Evolutionary conservation across 78 protist genomes (phyloP), one percentile per base, ranked within the genome.

Genomic region (Chrysochromulina parva): DNA sequence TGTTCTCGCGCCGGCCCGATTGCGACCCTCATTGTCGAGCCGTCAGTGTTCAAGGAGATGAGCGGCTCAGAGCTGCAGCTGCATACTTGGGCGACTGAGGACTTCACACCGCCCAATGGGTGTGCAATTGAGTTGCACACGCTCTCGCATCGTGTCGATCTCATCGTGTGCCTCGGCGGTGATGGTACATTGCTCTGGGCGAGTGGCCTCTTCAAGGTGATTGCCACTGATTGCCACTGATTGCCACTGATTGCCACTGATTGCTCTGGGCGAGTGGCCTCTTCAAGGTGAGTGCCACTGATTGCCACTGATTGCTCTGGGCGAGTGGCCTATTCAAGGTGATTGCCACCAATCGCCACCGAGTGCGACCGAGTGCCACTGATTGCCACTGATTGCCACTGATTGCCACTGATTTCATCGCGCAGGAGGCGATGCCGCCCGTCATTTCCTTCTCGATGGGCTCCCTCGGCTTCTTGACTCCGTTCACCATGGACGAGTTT

Each of bases 111-210:
- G n/a, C n/a, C n/a, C n/a, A n/a, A n/a, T n/a, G n/a, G n/a, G n/a
- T n/a, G n/a, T n/a, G n/a, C n/a, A n/a, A n/a, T n/a, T n/a, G n/a
- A n/a, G n/a, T n/a, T n/a, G n/a, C n/a, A n/a, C n/a, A n/a, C n/a
- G 62, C 62, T 58, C 62, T 58, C 62, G 22, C 22, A 58, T 6
- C 62, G 6, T 67, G 67, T 97, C 6, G 99, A 98, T 84, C 81
- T 98, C 14, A 88, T 97, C 54, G 81, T 98, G 2, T 53, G 90
- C 22, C 54, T 97, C 57, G 99, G 99, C 69, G 99, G 98, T 22
- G 99, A 98, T 88, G 98, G 98, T 4, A 97, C 98, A 6, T 76
- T 97, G 7, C 89, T 98, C 19, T 94, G 96, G 85, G 93, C 95
- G 28, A 87, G 95, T 3, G 60, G 93, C n/a, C 67, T 96, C 11